Evolutionary conservation across 1,284 basidiomycete genomes (phyloP).

Genomic region (Tetrapyrgos nigripes): DNA sequence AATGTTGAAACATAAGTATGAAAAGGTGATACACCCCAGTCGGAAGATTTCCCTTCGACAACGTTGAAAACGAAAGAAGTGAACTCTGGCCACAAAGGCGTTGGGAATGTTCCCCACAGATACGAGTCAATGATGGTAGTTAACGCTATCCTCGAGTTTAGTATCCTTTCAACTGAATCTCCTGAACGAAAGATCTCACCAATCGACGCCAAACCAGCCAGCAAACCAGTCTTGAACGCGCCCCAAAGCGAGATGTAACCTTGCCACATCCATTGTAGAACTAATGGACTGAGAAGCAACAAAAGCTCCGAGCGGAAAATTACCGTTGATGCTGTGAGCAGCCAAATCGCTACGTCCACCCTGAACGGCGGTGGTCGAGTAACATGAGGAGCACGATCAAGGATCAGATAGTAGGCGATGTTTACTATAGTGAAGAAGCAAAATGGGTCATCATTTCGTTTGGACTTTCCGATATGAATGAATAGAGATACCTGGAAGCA

Average conservation of each 20-base stretch:
- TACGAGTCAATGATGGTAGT: conserved; percentile 83
- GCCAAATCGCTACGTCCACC: conserved; percentile 47
- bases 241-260: conserved; percentile 50
- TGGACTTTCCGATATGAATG: background rate
- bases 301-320: conserved; percentile 86
- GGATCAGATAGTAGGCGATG: conserved; percentile 62
- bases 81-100: conserved; percentile 87
- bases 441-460: background rate
- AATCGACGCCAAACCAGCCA: conserved; percentile 60
- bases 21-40: conserved; percentile 92
- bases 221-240: conserved; percentile 59
- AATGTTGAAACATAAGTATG: conserved; percentile 74
- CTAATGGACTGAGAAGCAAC: conserved; percentile 68
- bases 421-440: conserved; percentile 59
- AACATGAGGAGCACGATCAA: conserved; percentile 53
- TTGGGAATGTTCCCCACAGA: conserved; percentile 73
- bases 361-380: conserved; percentile 42
- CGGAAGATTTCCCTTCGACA: conserved; percentile 81
- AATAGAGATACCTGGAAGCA: conserved; percentile 71
- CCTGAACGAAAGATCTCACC: conserved; percentile 58
- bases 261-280: conserved; percentile 59
- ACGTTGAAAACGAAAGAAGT: conserved; percentile 88
- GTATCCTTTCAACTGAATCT: too few relatives aligned
- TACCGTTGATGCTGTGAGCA: conserved; percentile 72
- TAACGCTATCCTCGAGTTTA: conserved; percentile 47